Conservation (phyloP, 495 filamentous ascomycete genomes). For the Physcia stellaris region DNA sequence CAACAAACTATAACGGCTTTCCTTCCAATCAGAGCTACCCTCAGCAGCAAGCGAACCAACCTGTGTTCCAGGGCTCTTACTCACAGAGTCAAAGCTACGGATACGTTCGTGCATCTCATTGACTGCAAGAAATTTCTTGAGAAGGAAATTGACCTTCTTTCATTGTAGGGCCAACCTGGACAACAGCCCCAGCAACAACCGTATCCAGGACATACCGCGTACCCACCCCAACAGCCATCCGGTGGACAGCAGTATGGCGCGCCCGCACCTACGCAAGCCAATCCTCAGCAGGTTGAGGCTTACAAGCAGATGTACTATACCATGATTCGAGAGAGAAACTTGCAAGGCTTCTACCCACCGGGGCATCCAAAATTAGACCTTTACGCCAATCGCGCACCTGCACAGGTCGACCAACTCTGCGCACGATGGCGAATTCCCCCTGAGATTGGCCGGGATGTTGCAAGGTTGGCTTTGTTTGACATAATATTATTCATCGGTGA, state of each 20-base stretch:
- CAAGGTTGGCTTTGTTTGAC: constrained; percentile 54
- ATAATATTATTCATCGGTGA: constrained; percentile 49
- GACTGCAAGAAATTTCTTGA: no score
- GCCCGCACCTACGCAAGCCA: constrained; percentile 17
- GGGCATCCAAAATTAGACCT: constrained; percentile 31
- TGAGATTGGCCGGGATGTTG: constrained; percentile 54
- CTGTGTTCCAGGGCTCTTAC: no score
- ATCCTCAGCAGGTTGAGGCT: constrained; percentile 32
- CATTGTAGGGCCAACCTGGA: constrained; percentile 1
- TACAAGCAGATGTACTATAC: constrained; percentile 40
- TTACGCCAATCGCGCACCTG: constrained; percentile 24
- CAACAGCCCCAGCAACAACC: constrained; percentile 1
- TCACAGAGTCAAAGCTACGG: no score
- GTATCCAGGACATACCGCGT: constrained; percentile 1
- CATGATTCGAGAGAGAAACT: constrained; percentile 43
- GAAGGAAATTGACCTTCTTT: no score
- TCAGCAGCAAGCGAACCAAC: not conserved
- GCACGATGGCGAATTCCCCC: constrained; percentile 41
- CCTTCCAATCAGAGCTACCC: not conserved
- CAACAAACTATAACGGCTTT: not conserved
- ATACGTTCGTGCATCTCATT: no score
- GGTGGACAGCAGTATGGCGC: constrained; percentile 20
- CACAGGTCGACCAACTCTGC: constrained; percentile 37
- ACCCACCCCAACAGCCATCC: constrained; percentile 12
- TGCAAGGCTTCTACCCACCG: constrained; percentile 42